Evolutionary conservation across 78 protist genomes (phyloP), one percentile per base, ranked within the genome.

Genomic region (slime mould (Dictyostelium discoideum)): DNA sequence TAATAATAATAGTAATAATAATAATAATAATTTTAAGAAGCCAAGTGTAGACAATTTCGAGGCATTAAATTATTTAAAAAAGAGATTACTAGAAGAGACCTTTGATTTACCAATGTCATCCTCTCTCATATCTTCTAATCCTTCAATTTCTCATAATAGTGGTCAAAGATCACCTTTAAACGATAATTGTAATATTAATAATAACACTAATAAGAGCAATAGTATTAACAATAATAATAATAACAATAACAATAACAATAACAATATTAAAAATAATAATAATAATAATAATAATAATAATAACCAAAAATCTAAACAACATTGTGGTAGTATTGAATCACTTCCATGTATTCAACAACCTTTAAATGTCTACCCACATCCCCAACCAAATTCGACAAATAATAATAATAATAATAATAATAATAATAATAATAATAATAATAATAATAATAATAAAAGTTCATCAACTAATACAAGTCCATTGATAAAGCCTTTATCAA

Each of bases 61-160:
- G n/a, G 84, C 65, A 14, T 22, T 78, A 13, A 44, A 78, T 78
- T 20, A 40, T 20, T 40, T 48, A 81, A 81, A 81, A 50, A 81
- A 81, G 29, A 42, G 85, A 50, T 48, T 50, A 48, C 50, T 81
- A 0, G 85, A 81, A 26, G 85, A 81, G 29, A 81, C 60, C 7
- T 81, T 81, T 81, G 85, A 81, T 13, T 50, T 81, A 48, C 69
- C 85, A 50, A 44, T 26, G 65, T 81, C 85, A 14, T 24, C 20
- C 1, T 7, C 14, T 9, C 46, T 69, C 5, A 9, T 24, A 2
- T 46, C 65, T 11, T 18, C 69, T 3, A 57, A 9, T 24, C 20
- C 60, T 24, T 10, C 24, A 46, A 54, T 54, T 54, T 54, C 65
- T 16, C 65, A 54, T 54, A 54, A 54, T 16, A 54, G 65, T 16